These are phyloP conservation scores for Ceratocystis colombiana DNA, from an alignment of 2,329 filamentous ascomycete genomes.

Conservation along the genomic window DNA sequence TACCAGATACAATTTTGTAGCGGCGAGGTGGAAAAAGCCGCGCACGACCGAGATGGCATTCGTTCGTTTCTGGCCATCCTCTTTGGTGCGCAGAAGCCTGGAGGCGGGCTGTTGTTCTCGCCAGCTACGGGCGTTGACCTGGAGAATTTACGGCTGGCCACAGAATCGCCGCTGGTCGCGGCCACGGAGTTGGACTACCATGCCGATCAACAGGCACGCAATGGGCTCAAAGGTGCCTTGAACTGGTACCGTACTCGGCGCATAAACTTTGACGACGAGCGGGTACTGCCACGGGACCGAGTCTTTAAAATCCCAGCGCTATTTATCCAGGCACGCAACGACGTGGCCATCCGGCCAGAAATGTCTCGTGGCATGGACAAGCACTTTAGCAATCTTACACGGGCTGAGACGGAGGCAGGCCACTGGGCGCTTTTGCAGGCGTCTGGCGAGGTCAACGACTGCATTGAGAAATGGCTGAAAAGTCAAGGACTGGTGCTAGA, in stretches of 20 bases:
- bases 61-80: conserved; percentile 59
- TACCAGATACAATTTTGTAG: conserved; percentile 78
- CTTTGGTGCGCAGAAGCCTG: conserved; percentile 47
- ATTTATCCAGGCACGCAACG: conserved; percentile 62
- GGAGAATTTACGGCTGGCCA: conserved; percentile 51
- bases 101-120: conserved; percentile 43
- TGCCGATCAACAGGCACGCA: conserved; percentile 56
- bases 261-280: conserved; percentile 69
- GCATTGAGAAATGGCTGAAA: conserved; percentile 58
- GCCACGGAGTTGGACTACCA: conserved; percentile 70
- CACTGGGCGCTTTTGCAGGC: conserved; percentile 82
- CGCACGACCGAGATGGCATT: conserved; percentile 52
- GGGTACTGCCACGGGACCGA: conserved; percentile 41
- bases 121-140: conserved; percentile 49
- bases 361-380: conserved; percentile 64
- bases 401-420: conserved; percentile 53
- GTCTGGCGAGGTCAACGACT: conserved; percentile 57
- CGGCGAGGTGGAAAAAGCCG: conserved; percentile 51
- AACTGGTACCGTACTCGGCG: conserved; percentile 78
- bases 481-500: conserved; percentile 27
- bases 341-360: conserved; percentile 60
- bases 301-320: conserved; percentile 53
- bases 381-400: conserved; percentile 53
- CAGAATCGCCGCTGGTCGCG: conserved; percentile 50
- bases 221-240: conserved; percentile 66